Evolutionary conservation across 148 eudicot species (phyloP), one percentile per base, ranked within the genome.

Genomic region (Amaranthus palmeri): DNA sequence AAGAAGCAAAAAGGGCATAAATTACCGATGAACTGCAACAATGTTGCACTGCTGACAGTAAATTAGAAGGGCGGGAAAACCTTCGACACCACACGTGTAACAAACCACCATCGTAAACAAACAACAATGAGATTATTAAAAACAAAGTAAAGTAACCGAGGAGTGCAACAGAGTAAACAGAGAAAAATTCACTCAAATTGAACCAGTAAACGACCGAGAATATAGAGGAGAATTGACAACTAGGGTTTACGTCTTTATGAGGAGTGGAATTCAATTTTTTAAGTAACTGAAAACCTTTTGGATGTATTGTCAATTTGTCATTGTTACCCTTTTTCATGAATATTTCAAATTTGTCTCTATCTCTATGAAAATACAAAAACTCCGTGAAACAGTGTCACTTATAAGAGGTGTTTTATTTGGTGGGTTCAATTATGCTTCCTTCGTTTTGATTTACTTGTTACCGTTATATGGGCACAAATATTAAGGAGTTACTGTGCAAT

Each of bases 1-100:
- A 8, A 42, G n/a, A 52, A 49, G 14, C 15, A 10, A 61, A 14
- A 36, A 6, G n/a, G 3, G 8, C 42, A 15, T 4, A 40, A 72
- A 77, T 42, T 75, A 82, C 84, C 75, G 62, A 78, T 82, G 84
- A 48, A 69, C 77, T 15, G 81, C 77, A 72, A 74, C 61, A 75
- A 67, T 62, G 45, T 12, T 64, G 64, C 84, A 82, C 58, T 64
- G 68, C 48, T 44, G 55, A 58, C 84, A 82, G 76, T 56, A 59
- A 70, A 75, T 68, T 67, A 82, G 84, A n/a, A 74, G 81, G 2
- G 25, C 5, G n/a, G 45, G 4, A 13, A 61, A 76, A 48, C 84
- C 84, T 62, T 72, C 48, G 61, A 45, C 54, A 45, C 84, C 84
- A 72, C 84, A 82, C 9, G 73, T 82, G 47, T 74, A 79, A 72